Percentiles rank a stretch among this genome's conserved stretches.
Evolutionary conservation across 2,329 filamentous ascomycete species (phyloP).

Genomic region (Exophiala viscosa): DNA sequence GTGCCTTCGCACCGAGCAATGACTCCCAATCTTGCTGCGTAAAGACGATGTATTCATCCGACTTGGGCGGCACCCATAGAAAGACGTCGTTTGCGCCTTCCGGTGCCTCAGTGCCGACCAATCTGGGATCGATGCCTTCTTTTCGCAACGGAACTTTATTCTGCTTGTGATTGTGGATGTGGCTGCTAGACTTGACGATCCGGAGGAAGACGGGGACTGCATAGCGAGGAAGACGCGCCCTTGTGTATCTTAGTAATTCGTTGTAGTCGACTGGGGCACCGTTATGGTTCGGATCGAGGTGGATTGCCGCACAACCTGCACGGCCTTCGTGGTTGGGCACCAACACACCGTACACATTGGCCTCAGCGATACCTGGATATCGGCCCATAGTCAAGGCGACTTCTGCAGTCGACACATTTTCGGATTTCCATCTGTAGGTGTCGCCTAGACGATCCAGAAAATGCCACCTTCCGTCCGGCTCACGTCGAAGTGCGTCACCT

Average conservation of each 20-base stretch:
- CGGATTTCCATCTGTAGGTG: constrained; percentile 62
- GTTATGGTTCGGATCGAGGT: constrained; percentile 48
- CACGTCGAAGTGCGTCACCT: constrained; percentile 74
- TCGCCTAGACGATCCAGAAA: constrained; percentile 67
- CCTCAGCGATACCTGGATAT: constrained; percentile 66
- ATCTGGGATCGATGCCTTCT: constrained; percentile 27
- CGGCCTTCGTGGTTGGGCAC: constrained; percentile 78
- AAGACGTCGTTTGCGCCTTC: constrained; percentile 34
- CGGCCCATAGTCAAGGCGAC: constrained; percentile 70
- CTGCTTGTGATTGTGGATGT: constrained; percentile 75
- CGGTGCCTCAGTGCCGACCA: constrained; percentile 22
- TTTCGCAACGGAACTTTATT: constrained; percentile 64
- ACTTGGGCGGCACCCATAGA: constrained; percentile 23
- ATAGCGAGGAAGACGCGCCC: constrained; percentile 63
- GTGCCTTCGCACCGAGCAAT: constrained; percentile 18
- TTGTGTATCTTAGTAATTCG: constrained; percentile 57
- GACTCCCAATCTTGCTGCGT: constrained; percentile 16
- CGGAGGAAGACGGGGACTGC: constrained; percentile 72
- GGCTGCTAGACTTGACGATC: constrained; percentile 55
- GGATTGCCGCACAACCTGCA: constrained; percentile 73
- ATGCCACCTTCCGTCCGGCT: constrained; percentile 66
- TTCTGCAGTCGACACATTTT: constrained; percentile 79
- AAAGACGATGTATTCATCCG: constrained; percentile 22
- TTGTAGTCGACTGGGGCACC: constrained; percentile 54
- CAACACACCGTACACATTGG: constrained; percentile 80